phyloP scores from a whole-genome alignment of 805 yeast species.

The Nakazawaea wyomingensis region DNA sequence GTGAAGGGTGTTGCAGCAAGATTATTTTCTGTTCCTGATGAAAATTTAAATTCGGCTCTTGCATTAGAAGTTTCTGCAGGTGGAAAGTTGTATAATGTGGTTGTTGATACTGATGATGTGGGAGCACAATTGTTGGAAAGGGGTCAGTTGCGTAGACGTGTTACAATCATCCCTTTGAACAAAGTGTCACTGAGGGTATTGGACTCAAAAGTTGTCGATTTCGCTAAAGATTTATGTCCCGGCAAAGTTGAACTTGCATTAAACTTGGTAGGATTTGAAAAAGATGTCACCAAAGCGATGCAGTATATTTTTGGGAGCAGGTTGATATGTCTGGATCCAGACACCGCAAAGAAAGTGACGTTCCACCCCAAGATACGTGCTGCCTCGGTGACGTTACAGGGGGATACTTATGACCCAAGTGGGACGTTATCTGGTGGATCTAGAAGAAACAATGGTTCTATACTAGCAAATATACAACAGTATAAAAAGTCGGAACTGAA shows the following conservation, averaged over 20 bases:
- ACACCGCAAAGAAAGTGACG: conserved; percentile 83
- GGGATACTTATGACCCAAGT: conserved; percentile 93
- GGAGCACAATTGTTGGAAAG: conserved; percentile 79
- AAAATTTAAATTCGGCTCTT: conserved; percentile 54
- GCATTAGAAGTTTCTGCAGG: conserved; percentile 96
- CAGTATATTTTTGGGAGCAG: conserved; percentile 86
- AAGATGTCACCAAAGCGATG: conserved; percentile 75
- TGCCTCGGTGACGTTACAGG: conserved; percentile 83
- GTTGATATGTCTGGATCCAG: conserved; percentile 82
- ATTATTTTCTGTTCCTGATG: conserved; percentile 58
- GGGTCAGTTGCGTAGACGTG: conserved; percentile 75
- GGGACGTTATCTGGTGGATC: conserved; percentile 98
- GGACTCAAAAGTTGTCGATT: conserved; percentile 42
- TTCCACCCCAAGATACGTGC: conserved; percentile 77
- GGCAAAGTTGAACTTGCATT: conserved; percentile 86
- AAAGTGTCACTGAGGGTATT: conserved; percentile 65
- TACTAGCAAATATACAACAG: conserved; percentile 61
- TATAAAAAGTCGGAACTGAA: conserved; percentile 43
- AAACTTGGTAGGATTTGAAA: conserved; percentile 69
- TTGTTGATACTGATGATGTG: conserved; percentile 80
- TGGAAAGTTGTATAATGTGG: conserved; percentile 80
- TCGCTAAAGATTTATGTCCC: conserved; percentile 77
- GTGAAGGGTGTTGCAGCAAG: conserved; percentile 92
- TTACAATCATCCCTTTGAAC: conserved; percentile 88
- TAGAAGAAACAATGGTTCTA: conserved; percentile 51